phyloP scores from a whole-genome alignment of 768 basidiomycete species.

The Tricholoma flavovirens region DNA sequence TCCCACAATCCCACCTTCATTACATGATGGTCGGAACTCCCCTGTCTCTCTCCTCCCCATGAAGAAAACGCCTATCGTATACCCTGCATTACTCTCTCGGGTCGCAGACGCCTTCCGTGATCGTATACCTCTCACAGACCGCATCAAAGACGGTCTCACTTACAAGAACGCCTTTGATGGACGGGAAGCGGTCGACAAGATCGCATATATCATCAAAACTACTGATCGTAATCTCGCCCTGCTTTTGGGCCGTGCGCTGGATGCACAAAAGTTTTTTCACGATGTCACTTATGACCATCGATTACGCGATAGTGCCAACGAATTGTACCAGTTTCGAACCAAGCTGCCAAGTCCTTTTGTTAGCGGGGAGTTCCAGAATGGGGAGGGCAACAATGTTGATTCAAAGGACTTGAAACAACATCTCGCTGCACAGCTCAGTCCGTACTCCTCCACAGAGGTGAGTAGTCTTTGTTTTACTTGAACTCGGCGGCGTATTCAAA shows the following conservation, averaged over 20 bases:
- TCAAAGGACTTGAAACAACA: constrained; percentile 14
- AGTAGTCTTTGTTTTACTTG: constrained; percentile 1
- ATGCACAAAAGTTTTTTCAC: constrained; percentile 98
- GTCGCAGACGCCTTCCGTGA: constrained; percentile 92
- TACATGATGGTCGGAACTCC: constrained; percentile 35
- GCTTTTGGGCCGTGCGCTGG: constrained; percentile 90
- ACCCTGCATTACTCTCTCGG: constrained; percentile 92
- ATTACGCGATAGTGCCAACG: constrained; percentile 77
- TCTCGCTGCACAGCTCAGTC: constrained; percentile 5
- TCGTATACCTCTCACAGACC: constrained; percentile 70
- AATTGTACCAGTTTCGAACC: constrained; percentile 91
- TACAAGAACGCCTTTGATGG: constrained; percentile 98
- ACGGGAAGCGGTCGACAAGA: constrained; percentile 93
- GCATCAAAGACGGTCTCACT: constrained; percentile 90
- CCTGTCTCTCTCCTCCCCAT: constrained; percentile 35
- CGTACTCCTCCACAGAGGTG: constrained; percentile 25
- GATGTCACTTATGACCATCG: constrained; percentile 99
- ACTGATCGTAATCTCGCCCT: constrained; percentile 95
- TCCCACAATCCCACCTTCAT: constrained; percentile 25
- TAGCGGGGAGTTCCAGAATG: constrained; percentile 57
- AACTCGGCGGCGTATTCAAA: constrained; percentile 1
- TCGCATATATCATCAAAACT: constrained; percentile 97
- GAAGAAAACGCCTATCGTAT: constrained; percentile 71
- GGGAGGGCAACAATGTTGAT: constrained; percentile 10
- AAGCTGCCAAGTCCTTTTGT: constrained; percentile 81